phyloP scores from a whole-genome alignment of 352 stramenopile species.

The Globisporangium perplexum region DNA sequence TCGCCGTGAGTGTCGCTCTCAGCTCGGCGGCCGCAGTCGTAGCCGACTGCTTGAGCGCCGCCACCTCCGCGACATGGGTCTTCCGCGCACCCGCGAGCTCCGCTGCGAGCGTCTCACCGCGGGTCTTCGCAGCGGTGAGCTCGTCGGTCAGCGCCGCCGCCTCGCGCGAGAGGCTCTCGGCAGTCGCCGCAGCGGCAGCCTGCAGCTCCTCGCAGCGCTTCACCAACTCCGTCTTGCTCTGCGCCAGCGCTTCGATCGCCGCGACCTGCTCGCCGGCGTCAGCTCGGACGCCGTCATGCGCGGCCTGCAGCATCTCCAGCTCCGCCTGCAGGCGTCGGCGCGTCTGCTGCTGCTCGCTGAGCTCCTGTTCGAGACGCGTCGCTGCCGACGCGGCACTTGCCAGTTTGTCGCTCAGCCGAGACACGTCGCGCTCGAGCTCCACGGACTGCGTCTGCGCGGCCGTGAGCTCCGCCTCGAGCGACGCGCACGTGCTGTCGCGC shows the following conservation, averaged over 20 bases:
- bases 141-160: background rate
- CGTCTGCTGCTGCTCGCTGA: background rate
- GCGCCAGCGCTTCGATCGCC: background rate
- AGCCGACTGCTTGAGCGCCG: constrained; percentile 11
- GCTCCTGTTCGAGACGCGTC: background rate
- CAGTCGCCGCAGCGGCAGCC: too few species aligned
- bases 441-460: constrained; percentile 13
- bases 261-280: background rate
- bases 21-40: background rate
- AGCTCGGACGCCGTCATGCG: background rate
- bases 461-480: constrained; percentile 2
- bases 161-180: too few species aligned
- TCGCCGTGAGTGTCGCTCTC: background rate
- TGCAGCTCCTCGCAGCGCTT: background rate
- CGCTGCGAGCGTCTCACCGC: background rate
- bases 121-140: background rate
- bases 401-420: background rate
- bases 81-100: constrained; percentile 5
- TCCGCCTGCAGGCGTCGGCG: background rate
- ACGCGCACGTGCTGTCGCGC: constrained; percentile 12
- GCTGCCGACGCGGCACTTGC: background rate
- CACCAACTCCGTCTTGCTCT: background rate
- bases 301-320: background rate
- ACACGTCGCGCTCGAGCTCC: constrained; percentile 8
- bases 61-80: constrained; percentile 8